Percentiles rank a stretch among this genome's conserved stretches.
These are phyloP conservation scores for Hypoxylon sp. DNA, from an alignment of 2,329 filamentous ascomycete genomes.

Conservation along the genomic window DNA sequence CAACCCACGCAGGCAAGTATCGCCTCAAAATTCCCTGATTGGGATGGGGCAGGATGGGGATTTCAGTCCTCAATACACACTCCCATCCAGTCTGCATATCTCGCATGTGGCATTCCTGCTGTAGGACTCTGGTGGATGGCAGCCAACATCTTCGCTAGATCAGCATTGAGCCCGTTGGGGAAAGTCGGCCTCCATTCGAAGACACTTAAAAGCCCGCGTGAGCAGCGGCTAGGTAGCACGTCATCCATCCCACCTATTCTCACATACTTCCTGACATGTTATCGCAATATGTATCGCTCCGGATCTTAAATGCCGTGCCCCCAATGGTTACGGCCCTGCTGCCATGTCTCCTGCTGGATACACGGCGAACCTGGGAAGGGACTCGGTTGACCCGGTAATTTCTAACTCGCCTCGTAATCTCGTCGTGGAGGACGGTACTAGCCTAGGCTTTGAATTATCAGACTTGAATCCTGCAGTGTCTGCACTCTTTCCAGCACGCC, in stretches of 20 bases:
- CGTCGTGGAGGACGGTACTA: constrained; percentile 7
- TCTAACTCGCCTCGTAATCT: constrained; percentile 19
- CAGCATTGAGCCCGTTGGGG: constrained; percentile 17
- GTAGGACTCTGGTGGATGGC: constrained; percentile 11
- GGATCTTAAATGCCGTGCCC: constrained; percentile 32
- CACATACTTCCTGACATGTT: constrained; percentile 33
- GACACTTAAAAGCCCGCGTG: constrained; percentile 34
- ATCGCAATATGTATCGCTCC: constrained; percentile 20
- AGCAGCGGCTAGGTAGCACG: constrained; percentile 38
- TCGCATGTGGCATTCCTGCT: constrained; percentile 17
- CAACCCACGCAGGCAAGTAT: constrained; percentile 2
- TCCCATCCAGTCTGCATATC: constrained; percentile 23
- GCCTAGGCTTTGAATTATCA: constrained; percentile 30
- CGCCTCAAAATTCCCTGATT: constrained; percentile 1
- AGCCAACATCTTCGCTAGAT: constrained; percentile 24
- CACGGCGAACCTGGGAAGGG: constrained; percentile 9
- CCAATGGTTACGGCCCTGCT: constrained; percentile 8
- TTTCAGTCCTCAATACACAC: constrained; percentile 13
- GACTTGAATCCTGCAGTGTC: constrained; percentile 22
- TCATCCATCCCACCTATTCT: constrained; percentile 42
- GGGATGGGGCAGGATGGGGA: constrained; percentile 13
- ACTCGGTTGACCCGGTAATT: constrained; percentile 10
- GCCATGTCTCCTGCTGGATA: constrained; percentile 27
- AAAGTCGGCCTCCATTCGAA: constrained; percentile 19
- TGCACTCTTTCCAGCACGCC: constrained; percentile 9